Base-by-base conservation (phyloP, 176 grass and related monocot genomes). In the Phyllostachys edulis region DNA sequence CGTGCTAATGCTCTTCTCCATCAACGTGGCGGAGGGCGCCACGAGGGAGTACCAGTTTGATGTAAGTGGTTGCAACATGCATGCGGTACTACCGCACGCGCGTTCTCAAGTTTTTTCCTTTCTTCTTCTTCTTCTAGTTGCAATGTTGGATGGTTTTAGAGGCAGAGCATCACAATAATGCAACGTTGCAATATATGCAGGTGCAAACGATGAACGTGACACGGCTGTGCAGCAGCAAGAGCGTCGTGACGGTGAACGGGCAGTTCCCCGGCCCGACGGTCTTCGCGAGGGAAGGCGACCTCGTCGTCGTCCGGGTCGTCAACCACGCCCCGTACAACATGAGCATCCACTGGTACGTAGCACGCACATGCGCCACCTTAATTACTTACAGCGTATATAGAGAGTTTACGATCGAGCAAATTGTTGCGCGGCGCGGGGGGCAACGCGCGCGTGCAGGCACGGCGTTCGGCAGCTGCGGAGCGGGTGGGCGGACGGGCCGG, bases 401-500 rank as follows among this genome's bases (percentile, higher is more conserved):
- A 14, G 39, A 27, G 69, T 29, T 50, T 11, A 63, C 40, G 47
- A 50, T 5, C 47, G 14, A 69, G 38, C 49, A 11, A 29, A 67
- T 5, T 46, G 38, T 56, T 23, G 21, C 21, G 21, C 32, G 67
- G 29, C 29, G 29, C 29, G 29, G 29, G 29, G 29, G 29, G 29
- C 82, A 10, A 16, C 34, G 26, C 24, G 55, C 1, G 4, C 62
- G 5, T 15, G 50, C 79, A 94, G 89, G 94, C 94, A 97, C 69
- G 94, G 94, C 54, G 13, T 97, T 26, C 84, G 94, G 71, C 94
- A 94, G 82, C 74, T 97, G 17, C 72, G 79, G 9, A 97, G 91
- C 71, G 94, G 85, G 45, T 97, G 94, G 94, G 84, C 87, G 17
- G 94, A 97, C 84, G 94, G 94, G 46, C 94, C 94, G 42, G 94